phyloP scores from a whole-genome alignment of 805 yeast species.

The Yarrowia keelungensis region DNA sequence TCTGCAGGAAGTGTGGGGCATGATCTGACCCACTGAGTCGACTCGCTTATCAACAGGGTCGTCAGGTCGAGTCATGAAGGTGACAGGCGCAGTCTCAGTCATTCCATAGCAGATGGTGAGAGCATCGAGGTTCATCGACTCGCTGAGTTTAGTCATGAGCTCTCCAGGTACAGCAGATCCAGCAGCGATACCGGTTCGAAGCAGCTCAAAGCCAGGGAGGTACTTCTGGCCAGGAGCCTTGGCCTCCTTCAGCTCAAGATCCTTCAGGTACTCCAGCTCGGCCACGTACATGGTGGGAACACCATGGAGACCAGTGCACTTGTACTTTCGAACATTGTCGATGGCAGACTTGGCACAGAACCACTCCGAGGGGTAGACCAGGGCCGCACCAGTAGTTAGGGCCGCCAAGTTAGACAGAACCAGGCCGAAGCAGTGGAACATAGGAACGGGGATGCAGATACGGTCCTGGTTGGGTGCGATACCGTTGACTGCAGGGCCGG shows the following conservation, averaged over 20 bases:
- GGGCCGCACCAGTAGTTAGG: constrained; percentile 44
- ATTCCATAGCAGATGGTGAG: constrained; percentile 49
- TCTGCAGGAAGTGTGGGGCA: constrained; percentile 48
- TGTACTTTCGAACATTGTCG: constrained; percentile 43
- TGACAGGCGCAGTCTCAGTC: constrained; percentile 49
- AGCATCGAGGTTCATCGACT: constrained; percentile 43
- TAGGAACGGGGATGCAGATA: constrained; percentile 48
- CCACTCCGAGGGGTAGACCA: constrained; percentile 46
- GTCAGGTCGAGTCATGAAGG: constrained; percentile 47
- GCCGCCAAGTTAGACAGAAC: constrained; percentile 47
- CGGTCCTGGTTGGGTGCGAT: constrained; percentile 43
- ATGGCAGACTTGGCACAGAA: constrained; percentile 45
- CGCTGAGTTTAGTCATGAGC: constrained; percentile 44
- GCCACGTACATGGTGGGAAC: constrained; percentile 50
- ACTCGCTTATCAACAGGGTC: constrained; percentile 46
- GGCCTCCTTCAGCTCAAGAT: constrained; percentile 40
- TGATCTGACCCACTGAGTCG: constrained; percentile 46
- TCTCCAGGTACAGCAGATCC: constrained; percentile 49
- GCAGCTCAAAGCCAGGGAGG: constrained; percentile 43
- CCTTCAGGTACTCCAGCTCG: constrained; percentile 45
- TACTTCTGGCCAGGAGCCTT: constrained; percentile 20
- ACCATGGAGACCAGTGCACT: constrained; percentile 47
- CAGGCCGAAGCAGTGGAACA: constrained; percentile 50
- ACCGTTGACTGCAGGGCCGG: constrained; percentile 42
- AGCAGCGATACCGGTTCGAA: constrained; percentile 49